Base-by-base conservation (phyloP, 1,284 basidiomycete species). In the Ustilago shanxiensis region DNA sequence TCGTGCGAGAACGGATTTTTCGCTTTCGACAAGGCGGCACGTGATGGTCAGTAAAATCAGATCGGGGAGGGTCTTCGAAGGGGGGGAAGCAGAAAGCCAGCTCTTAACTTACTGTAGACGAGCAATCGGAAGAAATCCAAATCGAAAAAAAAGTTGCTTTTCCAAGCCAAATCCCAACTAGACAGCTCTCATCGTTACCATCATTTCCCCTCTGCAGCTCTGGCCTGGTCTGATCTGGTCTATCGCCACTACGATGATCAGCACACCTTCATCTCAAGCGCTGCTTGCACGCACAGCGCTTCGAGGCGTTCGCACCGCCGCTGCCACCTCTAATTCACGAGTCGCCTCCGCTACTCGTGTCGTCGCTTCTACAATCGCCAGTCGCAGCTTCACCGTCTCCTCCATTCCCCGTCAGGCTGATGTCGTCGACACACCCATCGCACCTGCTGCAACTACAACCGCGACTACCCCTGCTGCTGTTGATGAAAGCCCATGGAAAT, bases 221-320 rank as follows among this genome's bases (percentile, higher is more conserved):
- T 11, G 20, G n/a, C 50, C 26, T 31, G 31, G 31, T 33, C 39
- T 22, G 20, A 29, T 16, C 13, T 45, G 22, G 5, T 16, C 31
- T 2, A 9, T 37, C 28, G 58, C 20, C 41, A 29, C n/a, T n/a
- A n/a, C 52, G 24, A 73, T 73, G 71, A 68, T 73, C 55, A 65
- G 54, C 37, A 50, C 61, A 45, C 62, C 65, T 10, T 33, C 57
- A 10, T 67, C 71, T 14, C 65, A 65, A 29, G 61, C 58, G 29
- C 26, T 64, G 49, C 58, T 67, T 47, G 66, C 66, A 16, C 66
- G 71, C 37, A 45, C 61, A n/a, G 64, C 70, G 18, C 33, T 72
- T 24, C 64, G 65, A 22, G 50, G 50, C 18, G 58, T 58, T 5
- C 8, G 29, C 37, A 49, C 57, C 24, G n/a, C 22, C 24, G 24